Conservation (phyloP, 768 basidiomycete genomes). For the Kondoa malvinella region DNA sequence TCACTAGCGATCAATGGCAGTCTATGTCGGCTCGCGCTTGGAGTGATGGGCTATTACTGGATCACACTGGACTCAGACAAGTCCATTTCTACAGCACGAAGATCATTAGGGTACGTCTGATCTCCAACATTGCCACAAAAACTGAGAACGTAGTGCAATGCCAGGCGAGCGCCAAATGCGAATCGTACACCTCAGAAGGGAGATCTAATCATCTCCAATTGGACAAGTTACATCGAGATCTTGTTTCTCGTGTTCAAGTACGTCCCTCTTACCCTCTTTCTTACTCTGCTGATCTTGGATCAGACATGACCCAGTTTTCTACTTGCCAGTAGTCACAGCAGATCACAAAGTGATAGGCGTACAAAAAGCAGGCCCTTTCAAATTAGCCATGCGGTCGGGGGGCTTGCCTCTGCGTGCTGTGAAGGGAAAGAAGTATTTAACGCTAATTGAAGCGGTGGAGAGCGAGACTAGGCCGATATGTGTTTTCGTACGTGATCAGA, state of each 20-base stretch:
- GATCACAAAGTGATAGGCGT: not conserved
- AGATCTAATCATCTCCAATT: constrained; percentile 23
- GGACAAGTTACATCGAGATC: constrained; percentile 19
- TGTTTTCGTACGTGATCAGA: not conserved
- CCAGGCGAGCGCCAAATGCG: not conserved
- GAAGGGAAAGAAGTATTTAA: not conserved
- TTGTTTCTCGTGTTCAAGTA: constrained; percentile 24
- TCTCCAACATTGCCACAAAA: not conserved
- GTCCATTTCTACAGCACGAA: not conserved
- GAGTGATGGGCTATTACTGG: not conserved
- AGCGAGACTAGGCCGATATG: not conserved
- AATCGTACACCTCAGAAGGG: constrained; percentile 17
- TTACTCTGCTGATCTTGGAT: not conserved
- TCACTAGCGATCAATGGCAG: not conserved
- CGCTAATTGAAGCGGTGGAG: not conserved
- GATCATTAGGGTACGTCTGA: not conserved
- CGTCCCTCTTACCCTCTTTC: not conserved
- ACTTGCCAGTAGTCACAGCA: constrained; percentile 14
- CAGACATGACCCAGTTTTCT: constrained; percentile 22
- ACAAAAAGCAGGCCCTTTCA: not conserved
- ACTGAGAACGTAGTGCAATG: not conserved
- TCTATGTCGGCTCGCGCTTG: not conserved
- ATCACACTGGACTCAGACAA: not conserved
- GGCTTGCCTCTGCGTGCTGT: not conserved
- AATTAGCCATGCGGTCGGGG: not conserved